These are phyloP conservation scores for Mycogone perniciosa DNA, from an alignment of 2,329 filamentous ascomycete genomes.

Conservation along the genomic window DNA sequence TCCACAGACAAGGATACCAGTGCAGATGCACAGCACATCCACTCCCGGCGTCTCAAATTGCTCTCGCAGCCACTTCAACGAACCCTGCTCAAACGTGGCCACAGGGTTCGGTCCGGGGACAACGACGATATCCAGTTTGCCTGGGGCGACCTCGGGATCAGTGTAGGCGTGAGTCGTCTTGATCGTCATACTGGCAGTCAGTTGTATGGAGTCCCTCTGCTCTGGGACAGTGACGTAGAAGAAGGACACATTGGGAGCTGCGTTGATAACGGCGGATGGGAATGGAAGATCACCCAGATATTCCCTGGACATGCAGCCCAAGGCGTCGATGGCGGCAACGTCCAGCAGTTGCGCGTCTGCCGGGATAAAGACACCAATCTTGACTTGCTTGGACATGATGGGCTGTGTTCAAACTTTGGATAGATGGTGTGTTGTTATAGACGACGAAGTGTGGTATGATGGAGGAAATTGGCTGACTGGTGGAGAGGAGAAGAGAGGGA, in stretches of 20 bases:
- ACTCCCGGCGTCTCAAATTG: conserved; percentile 34
- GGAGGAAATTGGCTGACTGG: too few species aligned
- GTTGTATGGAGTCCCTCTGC: conserved; percentile 29
- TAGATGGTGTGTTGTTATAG: too few species aligned
- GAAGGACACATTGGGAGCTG: conserved; percentile 38
- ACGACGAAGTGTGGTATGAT: too few species aligned
- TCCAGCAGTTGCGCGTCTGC: conserved; percentile 43
- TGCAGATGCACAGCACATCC: conserved; percentile 47
- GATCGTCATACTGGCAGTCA: conserved; percentile 36
- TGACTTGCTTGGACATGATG: conserved; percentile 24
- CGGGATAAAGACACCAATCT: conserved; percentile 47
- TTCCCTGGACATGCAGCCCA: conserved; percentile 39
- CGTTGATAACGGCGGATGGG: conserved; percentile 32
- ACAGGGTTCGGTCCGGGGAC: conserved; percentile 45
- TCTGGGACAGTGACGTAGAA: conserved; percentile 39
- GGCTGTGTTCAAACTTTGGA: neutral
- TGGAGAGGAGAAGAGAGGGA: too few species aligned
- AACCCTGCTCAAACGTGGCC: conserved; percentile 25
- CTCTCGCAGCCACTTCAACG: conserved; percentile 35
- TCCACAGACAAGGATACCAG: conserved; percentile 42
- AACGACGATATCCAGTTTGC: conserved; percentile 44
- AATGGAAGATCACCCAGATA: conserved; percentile 32
- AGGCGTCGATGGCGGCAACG: conserved; percentile 43
- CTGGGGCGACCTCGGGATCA: conserved; percentile 42
- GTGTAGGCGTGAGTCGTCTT: conserved; percentile 37